These are phyloP conservation scores for Arabis alpina DNA, from an alignment of 345 rosid genomes.

Conservation along the genomic window DNA sequence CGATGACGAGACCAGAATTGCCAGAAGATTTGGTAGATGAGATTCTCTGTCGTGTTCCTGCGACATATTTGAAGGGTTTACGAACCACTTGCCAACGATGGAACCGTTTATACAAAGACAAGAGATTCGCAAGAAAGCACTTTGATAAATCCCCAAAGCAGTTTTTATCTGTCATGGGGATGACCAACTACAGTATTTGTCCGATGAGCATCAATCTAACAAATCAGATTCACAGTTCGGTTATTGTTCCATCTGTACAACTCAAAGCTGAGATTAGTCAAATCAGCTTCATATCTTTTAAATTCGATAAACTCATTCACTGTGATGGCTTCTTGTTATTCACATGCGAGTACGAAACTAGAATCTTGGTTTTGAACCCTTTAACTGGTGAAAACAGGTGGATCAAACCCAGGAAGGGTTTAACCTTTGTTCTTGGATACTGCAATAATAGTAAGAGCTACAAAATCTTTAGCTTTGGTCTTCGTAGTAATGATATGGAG, in stretches of 20 bases:
- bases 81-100: background rate
- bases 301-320: background rate
- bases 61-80: background rate
- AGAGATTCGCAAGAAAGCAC: background rate
- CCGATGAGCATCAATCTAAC: background rate
- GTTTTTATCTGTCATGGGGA: too few species aligned
- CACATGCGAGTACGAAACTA: background rate
- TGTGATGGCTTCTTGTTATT: constrained; percentile 5
- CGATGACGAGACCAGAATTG: too few species aligned
- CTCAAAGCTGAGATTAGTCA: background rate
- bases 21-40: background rate
- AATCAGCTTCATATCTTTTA: background rate
- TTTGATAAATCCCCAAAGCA: background rate
- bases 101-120: background rate
- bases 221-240: too few species aligned
- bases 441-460: background rate
- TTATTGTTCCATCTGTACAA: background rate
- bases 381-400: background rate
- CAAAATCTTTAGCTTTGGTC: background rate
- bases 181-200: background rate
- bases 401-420: too few species aligned
- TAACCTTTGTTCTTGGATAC: too few species aligned
- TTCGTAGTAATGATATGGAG: background rate
- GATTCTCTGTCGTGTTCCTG: background rate
- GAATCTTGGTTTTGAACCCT: constrained; percentile 10